Base-by-base conservation (phyloP, 2,329 filamentous ascomycete genomes). In the Pseudogymnoascus sp. region DNA sequence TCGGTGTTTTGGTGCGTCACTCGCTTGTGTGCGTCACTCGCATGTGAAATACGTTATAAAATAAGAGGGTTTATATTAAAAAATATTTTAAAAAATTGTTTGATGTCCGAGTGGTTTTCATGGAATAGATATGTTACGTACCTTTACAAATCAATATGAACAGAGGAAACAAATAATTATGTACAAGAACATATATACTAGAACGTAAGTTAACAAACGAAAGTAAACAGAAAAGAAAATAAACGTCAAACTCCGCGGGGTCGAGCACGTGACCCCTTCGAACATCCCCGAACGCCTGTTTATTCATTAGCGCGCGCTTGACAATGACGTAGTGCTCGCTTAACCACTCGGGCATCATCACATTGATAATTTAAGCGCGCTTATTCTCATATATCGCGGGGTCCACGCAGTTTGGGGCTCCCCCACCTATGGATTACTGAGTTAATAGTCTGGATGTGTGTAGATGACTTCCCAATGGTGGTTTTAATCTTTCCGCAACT, bases 51-150 rank as follows among this genome's bases (percentile, higher is more conserved):
- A n/a, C n/a, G n/a, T n/a, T n/a, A n/a, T n/a, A n/a, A n/a, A n/a
- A n/a, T n/a, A n/a, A n/a, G n/a, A n/a, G n/a, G n/a, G n/a, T n/a
- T n/a, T n/a, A n/a, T n/a, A n/a, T n/a, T n/a, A n/a, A n/a, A n/a
- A n/a, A n/a, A n/a, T n/a, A n/a, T n/a, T n/a, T n/a, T n/a, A 48
- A 48, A 52, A 52, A 52, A 30, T 18, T 3, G 41, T 52, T 52
- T 18, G 26, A 52, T 52, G 23, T n/a, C 41, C 41, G 41, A 52
- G 41, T 52, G 23, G 3, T 52, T 30, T 30, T 18, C 5, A 45
- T 10, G 21, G 21, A 28, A 45, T 30, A 26, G 23, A 52, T n/a
- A 52, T 52, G 41, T 52, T 12, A 52, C n/a, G n/a, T 52, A 52
- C 41, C 41, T 48, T 26, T 45, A n/a, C n/a, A n/a, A n/a, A n/a